These are phyloP conservation scores for Clavaria fumosa DNA, from an alignment of 768 basidiomycete genomes.

Conservation along the genomic window DNA sequence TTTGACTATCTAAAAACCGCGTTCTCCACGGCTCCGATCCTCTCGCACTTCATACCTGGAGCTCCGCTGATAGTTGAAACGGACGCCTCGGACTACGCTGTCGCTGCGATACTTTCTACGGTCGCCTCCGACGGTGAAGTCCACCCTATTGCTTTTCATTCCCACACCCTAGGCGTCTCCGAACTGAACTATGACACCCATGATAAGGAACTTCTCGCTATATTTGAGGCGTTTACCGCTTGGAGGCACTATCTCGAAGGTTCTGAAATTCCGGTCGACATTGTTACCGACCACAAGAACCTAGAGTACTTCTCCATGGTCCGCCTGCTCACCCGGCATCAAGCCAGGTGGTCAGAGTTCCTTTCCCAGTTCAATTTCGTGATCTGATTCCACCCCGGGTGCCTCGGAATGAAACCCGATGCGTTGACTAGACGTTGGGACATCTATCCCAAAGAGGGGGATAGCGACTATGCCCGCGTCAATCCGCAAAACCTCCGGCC, in stretches of 20 bases:
- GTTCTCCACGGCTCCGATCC: constrained; percentile 19
- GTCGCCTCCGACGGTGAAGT: constrained; percentile 14
- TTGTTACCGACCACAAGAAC: constrained; percentile 24
- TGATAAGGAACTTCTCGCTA: constrained; percentile 36
- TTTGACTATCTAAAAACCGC: constrained; percentile 18
- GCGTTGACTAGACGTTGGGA: constrained; percentile 19
- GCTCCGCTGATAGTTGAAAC: constrained; percentile 15
- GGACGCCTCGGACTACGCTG: constrained; percentile 23
- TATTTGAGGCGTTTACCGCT: constrained; percentile 24
- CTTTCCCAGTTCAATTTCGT: constrained; percentile 24
- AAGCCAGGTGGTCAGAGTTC: constrained; percentile 31
- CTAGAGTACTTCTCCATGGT: constrained; percentile 29
- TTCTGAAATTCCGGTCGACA: constrained; percentile 13
- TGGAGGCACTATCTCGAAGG: constrained; percentile 21
- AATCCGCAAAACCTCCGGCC: not conserved
- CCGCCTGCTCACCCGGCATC: constrained; percentile 26
- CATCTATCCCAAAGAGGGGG: constrained; percentile 18
- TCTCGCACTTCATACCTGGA: constrained; percentile 19
- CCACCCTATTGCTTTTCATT: constrained; percentile 27
- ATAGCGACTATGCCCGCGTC: constrained; percentile 7
- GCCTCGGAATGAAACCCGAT: constrained; percentile 15
- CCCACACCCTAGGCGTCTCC: constrained; percentile 19
- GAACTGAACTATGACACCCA: constrained; percentile 35
- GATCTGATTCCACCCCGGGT: constrained; percentile 18
- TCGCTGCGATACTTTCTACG: constrained; percentile 19